phyloP scores from a whole-genome alignment of 2,329 filamentous ascomycete species.

The Fusarium tjaetaba region DNA sequence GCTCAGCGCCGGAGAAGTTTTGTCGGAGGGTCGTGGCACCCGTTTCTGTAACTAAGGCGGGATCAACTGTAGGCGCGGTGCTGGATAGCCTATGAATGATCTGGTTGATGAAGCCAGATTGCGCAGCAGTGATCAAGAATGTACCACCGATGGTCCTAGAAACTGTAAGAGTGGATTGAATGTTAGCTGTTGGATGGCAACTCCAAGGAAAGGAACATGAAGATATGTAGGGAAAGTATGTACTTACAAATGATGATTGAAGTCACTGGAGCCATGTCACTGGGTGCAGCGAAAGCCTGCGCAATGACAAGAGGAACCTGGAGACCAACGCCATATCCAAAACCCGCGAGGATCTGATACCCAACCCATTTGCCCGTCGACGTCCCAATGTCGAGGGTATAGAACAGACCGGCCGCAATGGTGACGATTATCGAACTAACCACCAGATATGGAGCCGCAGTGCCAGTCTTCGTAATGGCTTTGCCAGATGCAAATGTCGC shows the following conservation, averaged over 20 bases:
- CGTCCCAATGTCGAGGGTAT: background rate
- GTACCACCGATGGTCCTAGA: background rate
- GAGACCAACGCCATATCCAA: background rate
- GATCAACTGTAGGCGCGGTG: background rate
- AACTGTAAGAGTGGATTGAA: background rate
- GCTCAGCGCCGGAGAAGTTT: background rate
- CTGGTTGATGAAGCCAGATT: background rate
- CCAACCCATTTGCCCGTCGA: background rate
- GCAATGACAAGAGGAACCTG: background rate
- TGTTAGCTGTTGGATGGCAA: background rate
- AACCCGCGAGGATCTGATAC: background rate
- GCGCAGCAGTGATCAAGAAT: background rate
- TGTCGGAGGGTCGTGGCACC: background rate
- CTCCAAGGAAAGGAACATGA: too few species aligned
- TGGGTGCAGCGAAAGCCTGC: background rate
- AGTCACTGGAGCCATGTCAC: background rate
- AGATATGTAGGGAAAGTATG: rapidly evolving
- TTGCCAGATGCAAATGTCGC: background rate
- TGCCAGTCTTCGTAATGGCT: background rate
- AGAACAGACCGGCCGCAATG: background rate
- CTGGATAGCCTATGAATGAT: background rate
- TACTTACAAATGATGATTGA: background rate
- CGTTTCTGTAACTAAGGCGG: background rate
- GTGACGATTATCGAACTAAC: background rate
- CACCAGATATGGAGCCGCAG: background rate